Conservation (phyloP, 768 basidiomycete species). For the Panaeolus papilionaceus region DNA sequence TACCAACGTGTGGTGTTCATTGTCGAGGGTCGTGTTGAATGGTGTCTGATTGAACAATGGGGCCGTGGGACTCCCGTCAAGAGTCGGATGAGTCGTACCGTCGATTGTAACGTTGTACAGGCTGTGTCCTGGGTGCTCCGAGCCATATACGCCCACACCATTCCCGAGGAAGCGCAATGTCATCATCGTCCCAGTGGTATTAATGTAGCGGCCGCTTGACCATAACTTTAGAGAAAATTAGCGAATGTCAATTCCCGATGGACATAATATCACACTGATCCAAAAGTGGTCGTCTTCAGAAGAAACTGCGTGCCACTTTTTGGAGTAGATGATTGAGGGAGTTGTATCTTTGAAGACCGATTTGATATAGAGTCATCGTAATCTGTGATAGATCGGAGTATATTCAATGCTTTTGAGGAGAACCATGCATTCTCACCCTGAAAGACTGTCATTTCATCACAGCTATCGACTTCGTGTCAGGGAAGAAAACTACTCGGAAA, state of each 20-base stretch:
- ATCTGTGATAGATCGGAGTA: no score
- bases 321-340: slow-evolving; percentile 34
- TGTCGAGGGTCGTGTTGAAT: slow-evolving; percentile 16
- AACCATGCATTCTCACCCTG: no score
- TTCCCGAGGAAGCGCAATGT: slow-evolving; percentile 44
- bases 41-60: slow-evolving; percentile 25
- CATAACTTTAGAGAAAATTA: slow-evolving; percentile 30
- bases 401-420: no score
- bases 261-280: slow-evolving; percentile 24
- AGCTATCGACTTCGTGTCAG: no score
- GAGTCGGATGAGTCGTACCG: slow-evolving; percentile 2
- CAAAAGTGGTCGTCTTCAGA: slow-evolving; percentile 23
- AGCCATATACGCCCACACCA: slow-evolving; percentile 25
- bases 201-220: slow-evolving; percentile 41
- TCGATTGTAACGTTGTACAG: slow-evolving; percentile 26
- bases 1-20: slow-evolving; percentile 25
- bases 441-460: no score
- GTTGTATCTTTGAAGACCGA: slow-evolving; percentile 35
- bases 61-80: slow-evolving; percentile 19
- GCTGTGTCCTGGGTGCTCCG: slow-evolving; percentile 29
- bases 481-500: no score
- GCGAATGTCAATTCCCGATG: not conserved
- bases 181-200: slow-evolving; percentile 29
- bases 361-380: slow-evolving; percentile 32
- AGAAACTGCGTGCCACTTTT: slow-evolving; percentile 31